Evolutionary conservation across 768 basidiomycete species (phyloP).

Genomic region (Lentinula guzmanii): DNA sequence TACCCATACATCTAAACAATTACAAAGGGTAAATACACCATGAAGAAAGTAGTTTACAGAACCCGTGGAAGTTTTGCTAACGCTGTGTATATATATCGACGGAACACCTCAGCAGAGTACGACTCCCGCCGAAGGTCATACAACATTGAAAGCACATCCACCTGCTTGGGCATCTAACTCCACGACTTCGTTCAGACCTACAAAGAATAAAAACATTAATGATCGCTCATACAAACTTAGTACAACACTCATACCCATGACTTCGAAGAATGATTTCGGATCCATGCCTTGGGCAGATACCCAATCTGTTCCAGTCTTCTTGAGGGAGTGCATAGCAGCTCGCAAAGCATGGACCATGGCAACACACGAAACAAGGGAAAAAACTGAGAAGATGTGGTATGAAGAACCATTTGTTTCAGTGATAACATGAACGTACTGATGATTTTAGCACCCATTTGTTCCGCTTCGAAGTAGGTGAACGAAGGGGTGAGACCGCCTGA

Average conservation of each 20-base stretch:
- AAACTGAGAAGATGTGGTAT: conserved; percentile 30
- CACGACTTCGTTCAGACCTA: conserved; percentile 49
- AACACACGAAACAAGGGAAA: conserved; percentile 71
- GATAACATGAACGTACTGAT: conserved; percentile 47
- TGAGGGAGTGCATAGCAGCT: conserved; percentile 68
- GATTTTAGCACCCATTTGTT: conserved; percentile 66
- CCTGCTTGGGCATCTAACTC: conserved; percentile 52
- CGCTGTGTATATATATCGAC: too few relatives aligned
- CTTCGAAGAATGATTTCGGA: conserved; percentile 71
- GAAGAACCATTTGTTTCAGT: neutral
- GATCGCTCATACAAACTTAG: neutral
- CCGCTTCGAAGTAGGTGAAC: conserved; percentile 65
- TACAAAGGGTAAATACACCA: too few relatives aligned
- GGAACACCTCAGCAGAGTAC: too few relatives aligned
- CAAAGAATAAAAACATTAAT: neutral
- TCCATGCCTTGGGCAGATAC: conserved; percentile 58
- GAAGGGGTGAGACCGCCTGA: conserved; percentile 74
- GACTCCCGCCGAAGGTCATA: conserved; percentile 13
- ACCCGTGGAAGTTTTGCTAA: too few relatives aligned
- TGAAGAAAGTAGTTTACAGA: too few relatives aligned
- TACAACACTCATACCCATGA: conserved; percentile 48
- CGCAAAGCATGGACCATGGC: conserved; percentile 75
- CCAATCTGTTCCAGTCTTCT: conserved; percentile 76
- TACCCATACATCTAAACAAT: too few relatives aligned
- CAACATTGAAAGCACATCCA: conserved; percentile 48